Evolutionary conservation across 2,329 filamentous ascomycete genomes (phyloP), one percentile per base, ranked within the genome.

Genomic region (Pseudofabraea citricarpa): DNA sequence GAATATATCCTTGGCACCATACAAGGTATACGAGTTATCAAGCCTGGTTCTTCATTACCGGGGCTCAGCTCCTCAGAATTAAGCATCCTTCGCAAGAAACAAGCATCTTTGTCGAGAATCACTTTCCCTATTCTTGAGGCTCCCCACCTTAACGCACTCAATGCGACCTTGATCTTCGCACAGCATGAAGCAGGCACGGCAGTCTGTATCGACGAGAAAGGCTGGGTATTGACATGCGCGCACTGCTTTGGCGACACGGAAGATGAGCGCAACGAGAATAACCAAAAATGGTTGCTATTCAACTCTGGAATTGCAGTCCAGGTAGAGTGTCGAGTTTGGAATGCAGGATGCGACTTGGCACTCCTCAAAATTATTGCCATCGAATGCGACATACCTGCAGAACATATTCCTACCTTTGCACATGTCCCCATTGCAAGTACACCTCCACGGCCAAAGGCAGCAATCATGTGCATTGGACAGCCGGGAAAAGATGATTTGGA

Each of bases 181-280:
- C 70, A 73, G 46, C 56, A 69, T 20, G 67, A 73, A 47, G 73
- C 72, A 5, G 71, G 72, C 5, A 75, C 72, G 2, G 73, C 73
- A 0, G 64, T 76, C 2, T 75, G 71, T 48, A 67, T 76, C 24
- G 64, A 66, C 0, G 49, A 63, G 0, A 43, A 54, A 3, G 73
- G 74, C 4, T 58, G 73, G 31, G 50, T 75, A 4, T 56, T 76
- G 16, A 75, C 71, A 2, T 76, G 73, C 53, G 63, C 73, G 0
- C 74, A 76, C 46, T 76, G 73, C 49, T 57, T 75, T 15, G 70
- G 68, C 2, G 72, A 75, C 37, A 58, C 55, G 0, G 48, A 50
- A 4, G 54, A 59, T 2, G 65, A 70, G 7, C 59, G 67, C 2
- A 55, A 64, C 40, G 33, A 19, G 0, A 40, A 50, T 0, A 57